phyloP scores from a whole-genome alignment of 371 early-diverging fungal species.

The Apophysomyces ossiformis region DNA sequence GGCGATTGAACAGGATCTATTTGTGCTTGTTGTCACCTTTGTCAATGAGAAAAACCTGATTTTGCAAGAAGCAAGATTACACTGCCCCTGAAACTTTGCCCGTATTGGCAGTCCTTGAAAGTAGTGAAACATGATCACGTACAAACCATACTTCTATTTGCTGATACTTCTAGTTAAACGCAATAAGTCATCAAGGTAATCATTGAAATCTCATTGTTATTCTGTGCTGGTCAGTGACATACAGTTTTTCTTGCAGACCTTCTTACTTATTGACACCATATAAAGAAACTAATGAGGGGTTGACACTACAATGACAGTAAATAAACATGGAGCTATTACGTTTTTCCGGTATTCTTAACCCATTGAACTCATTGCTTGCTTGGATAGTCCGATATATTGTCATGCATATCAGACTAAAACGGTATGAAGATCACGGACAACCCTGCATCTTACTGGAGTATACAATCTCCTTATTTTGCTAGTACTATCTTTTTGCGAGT shows the following conservation, averaged over 20 bases:
- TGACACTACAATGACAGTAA: neutral
- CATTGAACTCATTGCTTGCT: neutral
- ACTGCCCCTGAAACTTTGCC: neutral
- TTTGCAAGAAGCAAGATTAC: slow-evolving; percentile 10
- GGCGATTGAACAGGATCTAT: slow-evolving; percentile 4
- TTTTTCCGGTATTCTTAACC: neutral
- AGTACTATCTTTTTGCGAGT: neutral
- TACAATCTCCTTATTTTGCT: slow-evolving; percentile 7
- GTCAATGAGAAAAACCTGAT: slow-evolving; percentile 8
- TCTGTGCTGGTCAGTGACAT: neutral
- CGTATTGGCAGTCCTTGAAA: neutral
- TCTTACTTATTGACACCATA: neutral
- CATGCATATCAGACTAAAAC: slow-evolving; percentile 7
- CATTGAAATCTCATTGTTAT: too few species aligned
- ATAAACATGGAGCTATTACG: neutral
- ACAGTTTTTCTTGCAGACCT: neutral
- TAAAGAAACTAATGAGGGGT: neutral
- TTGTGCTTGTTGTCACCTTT: slow-evolving; percentile 1
- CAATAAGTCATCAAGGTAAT: too few species aligned
- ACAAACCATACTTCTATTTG: neutral
- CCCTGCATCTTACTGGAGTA: slow-evolving; percentile 4
- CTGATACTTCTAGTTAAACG: too few species aligned
- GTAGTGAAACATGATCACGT: neutral
- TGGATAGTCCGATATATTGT: neutral
- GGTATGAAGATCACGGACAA: slow-evolving; percentile 3